Evolutionary conservation across 495 filamentous ascomycete genomes (phyloP), one percentile per base, ranked within the genome.

Genomic region (Pyrenopolyporus hunteri): DNA sequence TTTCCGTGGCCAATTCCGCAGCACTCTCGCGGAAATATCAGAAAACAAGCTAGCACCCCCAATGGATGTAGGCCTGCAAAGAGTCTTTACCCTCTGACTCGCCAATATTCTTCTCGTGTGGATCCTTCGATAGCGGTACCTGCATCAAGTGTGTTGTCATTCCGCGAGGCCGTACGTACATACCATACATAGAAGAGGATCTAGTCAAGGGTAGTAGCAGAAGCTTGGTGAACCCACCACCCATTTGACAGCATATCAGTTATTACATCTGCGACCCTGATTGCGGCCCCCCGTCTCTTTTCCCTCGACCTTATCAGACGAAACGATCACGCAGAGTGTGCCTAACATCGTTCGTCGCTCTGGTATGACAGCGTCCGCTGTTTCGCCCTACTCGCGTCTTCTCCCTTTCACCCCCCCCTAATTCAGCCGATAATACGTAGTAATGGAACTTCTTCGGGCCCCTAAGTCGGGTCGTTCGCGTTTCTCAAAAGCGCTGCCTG

Each of bases 401-500:
- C 23, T 47, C 14, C 59, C 40, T 65, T 56, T 58, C 48, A 61
- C 23, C 51, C 44, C 47, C 45, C 60, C 58, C 42, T 26, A 42
- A 42, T 40, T 50, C 45, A 42, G 37, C 64, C 57, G 66, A 54
- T 56, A 59, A 58, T 49, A 59, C 43, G 40, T 63, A 44, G 44
- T 33, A 52, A 68, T 70, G 63, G 56, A 66, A 33, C 60, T 67
- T 25, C 63, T 65, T 31, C 57, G 64, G 31, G 33, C 57, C 69
- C 70, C 69, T 16, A 61, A 52, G 31, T 29, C 52, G 64, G 69
- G 69, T 36, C 63, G 65, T 35, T 74, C 71, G 26, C 71, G 71
- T 53, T 72, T 72, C 49, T 74, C 71, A 47, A 74, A 74, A 61
- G 71, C 71, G 37, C 58, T 74, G 35, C 71, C 71, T 36, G 60